A percentile compares a stretch with the other conserved stretches of the same genome.
Conservation (phyloP, 192 early-diverging fungal species). For the Lobulomyces angularis region DNA sequence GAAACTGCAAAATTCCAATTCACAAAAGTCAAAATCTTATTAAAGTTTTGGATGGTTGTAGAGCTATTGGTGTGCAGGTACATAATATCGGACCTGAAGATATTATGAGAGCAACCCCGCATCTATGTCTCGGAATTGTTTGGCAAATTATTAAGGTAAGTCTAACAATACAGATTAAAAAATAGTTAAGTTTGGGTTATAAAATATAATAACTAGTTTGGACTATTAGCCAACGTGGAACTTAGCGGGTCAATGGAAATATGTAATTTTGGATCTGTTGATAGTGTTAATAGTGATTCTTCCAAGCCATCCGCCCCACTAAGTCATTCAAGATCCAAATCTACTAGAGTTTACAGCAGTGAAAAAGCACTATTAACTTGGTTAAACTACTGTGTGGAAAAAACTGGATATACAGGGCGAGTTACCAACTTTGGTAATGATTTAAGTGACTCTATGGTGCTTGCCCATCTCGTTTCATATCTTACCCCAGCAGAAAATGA, state of each 20-base stretch:
- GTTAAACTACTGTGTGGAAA: constrained; percentile 11
- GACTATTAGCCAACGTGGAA: not conserved
- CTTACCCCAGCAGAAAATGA: constrained; percentile 4
- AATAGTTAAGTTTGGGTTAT: not conserved
- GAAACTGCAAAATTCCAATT: constrained; percentile 9
- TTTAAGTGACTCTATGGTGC: constrained; percentile 10
- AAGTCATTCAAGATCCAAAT: not conserved
- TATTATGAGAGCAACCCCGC: constrained; percentile 14
- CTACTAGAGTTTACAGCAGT: constrained; percentile 3
- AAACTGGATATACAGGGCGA: constrained; percentile 1
- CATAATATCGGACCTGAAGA: constrained; percentile 18
- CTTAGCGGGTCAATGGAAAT: no score
- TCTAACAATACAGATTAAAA: not conserved
- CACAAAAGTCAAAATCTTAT: constrained; percentile 14
- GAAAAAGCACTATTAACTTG: constrained; percentile 16
- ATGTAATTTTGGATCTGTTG: constrained; percentile 9
- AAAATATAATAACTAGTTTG: not conserved
- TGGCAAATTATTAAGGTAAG: constrained; percentile 26
- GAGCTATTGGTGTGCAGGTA: constrained; percentile 17
- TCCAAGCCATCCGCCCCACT: constrained; percentile 1
- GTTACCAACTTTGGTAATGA: constrained; percentile 17
- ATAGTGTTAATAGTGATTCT: constrained; percentile 2
- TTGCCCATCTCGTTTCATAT: constrained; percentile 11
- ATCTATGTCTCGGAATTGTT: constrained; percentile 14
- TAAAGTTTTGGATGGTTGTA: constrained; percentile 11